Base-by-base conservation (phyloP, 139 green algal species). In the Nannochloris sp. region DNA sequence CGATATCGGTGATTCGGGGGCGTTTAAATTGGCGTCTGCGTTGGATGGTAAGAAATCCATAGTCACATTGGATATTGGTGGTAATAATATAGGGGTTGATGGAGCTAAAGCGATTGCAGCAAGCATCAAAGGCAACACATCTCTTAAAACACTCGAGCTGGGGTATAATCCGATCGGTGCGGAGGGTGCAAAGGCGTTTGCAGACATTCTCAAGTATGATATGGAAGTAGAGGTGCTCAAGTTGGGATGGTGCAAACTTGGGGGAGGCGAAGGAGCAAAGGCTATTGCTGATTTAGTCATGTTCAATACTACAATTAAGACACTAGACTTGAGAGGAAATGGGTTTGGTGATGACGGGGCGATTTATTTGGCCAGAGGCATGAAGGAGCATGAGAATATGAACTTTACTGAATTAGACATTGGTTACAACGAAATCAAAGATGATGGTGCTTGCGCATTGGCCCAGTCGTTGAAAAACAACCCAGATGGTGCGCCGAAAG, bases 401-500 rank as follows among this genome's bases (percentile, higher is more conserved):
- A 70, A 78, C 49, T 73, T 98, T 45, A 58, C 30, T 12, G 87
- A 94, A 61, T 76, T 98, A 49, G 93, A 98, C 73, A 78, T 98
- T 51, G 93, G 91, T 1, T 98, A 98, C 79, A 98, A 98, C 61
- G 91, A 98, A 71, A 96, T 98, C 73, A 94, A 95, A 74, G 92
- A 98, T 72, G 89, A 98, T 44, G 92, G 92, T 8, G 92, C 92
- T 16, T 98, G 85, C 69, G 85, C 91, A 9, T 61, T 98, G 2
- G 92, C 92, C 16, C 82, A 95, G 80, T 79, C 86, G 9, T 68
- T 97, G 48, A 97, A 97, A 69, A 79, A 79, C 44, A 97, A 97
- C 66, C 74, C 86, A 2, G 76, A 87, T 31, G 77, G 72, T 50
- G 86, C 91, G 3, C 82, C 91, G 2, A 73, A 65, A n/a, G 84